These are phyloP conservation scores for Aurifilum marmelostoma DNA, from an alignment of 2,329 filamentous ascomycete species.

Conservation along the genomic window DNA sequence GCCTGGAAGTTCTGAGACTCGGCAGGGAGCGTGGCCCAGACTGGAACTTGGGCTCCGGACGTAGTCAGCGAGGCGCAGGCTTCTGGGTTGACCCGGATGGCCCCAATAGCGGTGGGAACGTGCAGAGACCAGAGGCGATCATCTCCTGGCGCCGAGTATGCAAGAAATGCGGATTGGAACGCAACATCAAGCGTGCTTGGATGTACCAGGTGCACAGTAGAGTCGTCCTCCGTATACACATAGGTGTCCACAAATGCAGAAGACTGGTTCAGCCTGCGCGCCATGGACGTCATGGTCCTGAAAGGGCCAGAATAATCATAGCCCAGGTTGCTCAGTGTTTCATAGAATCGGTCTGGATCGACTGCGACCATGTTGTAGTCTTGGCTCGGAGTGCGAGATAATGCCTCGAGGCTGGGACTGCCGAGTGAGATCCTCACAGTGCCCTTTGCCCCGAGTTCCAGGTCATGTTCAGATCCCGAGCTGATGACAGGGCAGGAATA, in stretches of 20 bases:
- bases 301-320: slow-evolving; percentile 7
- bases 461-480: neutral
- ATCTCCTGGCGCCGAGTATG: slow-evolving; percentile 40
- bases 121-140: slow-evolving; percentile 37
- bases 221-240: neutral
- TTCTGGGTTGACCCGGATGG: neutral
- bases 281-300: neutral
- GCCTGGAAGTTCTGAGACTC: slow-evolving; percentile 11
- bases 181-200: slow-evolving; percentile 41
- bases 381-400: neutral
- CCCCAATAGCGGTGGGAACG: neutral
- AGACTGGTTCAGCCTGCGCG: neutral
- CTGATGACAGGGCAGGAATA: neutral
- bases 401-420: neutral
- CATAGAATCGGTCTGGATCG: slow-evolving; percentile 27
- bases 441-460: neutral
- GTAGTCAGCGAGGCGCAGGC: neutral
- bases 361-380: slow-evolving; percentile 1
- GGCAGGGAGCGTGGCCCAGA: neutral
- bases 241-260: neutral
- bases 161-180: slow-evolving; percentile 41
- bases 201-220: slow-evolving; percentile 36
- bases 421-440: slow-evolving; percentile 2
- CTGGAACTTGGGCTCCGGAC: neutral
- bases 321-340: slow-evolving; percentile 21